Evolutionary conservation across 2,329 filamentous ascomycete species (phyloP).

Genomic region (Ascosphaera apis): DNA sequence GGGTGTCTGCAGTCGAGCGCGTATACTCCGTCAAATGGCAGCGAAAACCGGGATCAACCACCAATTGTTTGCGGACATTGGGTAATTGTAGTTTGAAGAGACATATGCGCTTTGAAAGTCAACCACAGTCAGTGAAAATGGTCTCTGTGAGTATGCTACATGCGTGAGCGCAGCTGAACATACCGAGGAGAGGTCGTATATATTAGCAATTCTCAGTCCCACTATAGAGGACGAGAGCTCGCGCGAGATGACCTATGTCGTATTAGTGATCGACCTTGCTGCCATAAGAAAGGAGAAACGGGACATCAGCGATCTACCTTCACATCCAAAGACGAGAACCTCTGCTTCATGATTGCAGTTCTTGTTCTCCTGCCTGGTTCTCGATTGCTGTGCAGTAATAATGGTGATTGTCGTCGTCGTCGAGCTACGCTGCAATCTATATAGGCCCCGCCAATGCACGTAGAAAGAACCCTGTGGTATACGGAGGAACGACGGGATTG

Average conservation of each 20-base stretch:
- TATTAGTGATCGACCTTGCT: not conserved
- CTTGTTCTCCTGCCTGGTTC: no score
- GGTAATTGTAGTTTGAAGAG: constrained; percentile 88
- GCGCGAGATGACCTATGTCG: constrained; percentile 60
- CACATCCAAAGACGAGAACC: constrained; percentile 34
- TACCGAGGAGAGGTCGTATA: constrained; percentile 81
- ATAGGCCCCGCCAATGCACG: no score
- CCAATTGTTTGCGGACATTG: constrained; percentile 64
- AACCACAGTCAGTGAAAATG: constrained; percentile 5
- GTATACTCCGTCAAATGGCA: constrained; percentile 84
- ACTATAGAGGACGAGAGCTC: constrained; percentile 63
- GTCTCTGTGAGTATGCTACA: not conserved
- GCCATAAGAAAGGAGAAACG: not conserved
- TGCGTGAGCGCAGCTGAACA: constrained; percentile 4
- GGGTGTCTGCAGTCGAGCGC: constrained; percentile 61
- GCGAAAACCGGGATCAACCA: constrained; percentile 89
- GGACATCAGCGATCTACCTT: constrained; percentile 18
- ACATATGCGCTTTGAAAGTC: constrained; percentile 47
- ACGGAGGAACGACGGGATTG: no score
- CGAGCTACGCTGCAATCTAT: no score
- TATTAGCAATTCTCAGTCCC: constrained; percentile 64
- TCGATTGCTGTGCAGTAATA: no score
- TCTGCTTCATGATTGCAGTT: constrained; percentile 32
- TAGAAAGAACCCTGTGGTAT: no score
- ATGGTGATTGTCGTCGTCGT: no score